phyloP scores from a whole-genome alignment of 495 filamentous ascomycete species.

The Schizothecium vesticola region DNA sequence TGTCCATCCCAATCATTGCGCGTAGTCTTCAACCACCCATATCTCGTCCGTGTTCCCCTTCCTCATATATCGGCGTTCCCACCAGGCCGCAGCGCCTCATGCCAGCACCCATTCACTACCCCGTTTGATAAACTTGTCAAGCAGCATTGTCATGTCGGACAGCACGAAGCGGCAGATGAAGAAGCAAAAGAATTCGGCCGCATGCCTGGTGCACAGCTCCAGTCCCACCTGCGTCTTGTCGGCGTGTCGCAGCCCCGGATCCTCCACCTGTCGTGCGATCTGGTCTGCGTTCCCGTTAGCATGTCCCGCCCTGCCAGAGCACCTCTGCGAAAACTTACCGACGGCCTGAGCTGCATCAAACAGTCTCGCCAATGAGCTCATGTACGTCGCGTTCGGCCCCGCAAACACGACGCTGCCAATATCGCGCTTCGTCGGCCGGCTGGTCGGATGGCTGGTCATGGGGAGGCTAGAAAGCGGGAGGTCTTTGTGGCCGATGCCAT shows the following conservation, averaged over 20 bases:
- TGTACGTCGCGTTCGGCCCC: slow-evolving; percentile 84
- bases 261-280: slow-evolving; percentile 93
- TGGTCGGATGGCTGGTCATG: slow-evolving; percentile 66
- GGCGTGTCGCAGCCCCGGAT: slow-evolving; percentile 76
- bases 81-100: slow-evolving; percentile 37
- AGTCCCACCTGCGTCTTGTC: slow-evolving; percentile 85
- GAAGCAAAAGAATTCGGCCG: slow-evolving; percentile 96
- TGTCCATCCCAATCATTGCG: neutral
- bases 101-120: slow-evolving; percentile 84
- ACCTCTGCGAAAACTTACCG: slow-evolving; percentile 54
- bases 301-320: neutral
- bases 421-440: slow-evolving; percentile 60
- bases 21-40: neutral
- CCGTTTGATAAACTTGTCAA: slow-evolving; percentile 96
- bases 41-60: neutral
- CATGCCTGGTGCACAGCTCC: slow-evolving; percentile 87
- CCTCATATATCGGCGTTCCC: neutral
- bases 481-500: slow-evolving; percentile 52
- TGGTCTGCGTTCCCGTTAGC: slow-evolving; percentile 60
- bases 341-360: slow-evolving; percentile 93
- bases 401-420: slow-evolving; percentile 61
- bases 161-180: slow-evolving; percentile 92
- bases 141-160: slow-evolving; percentile 73
- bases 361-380: slow-evolving; percentile 81
- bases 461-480: slow-evolving; percentile 67